Conservation (phyloP, 768 basidiomycete species). For the Trametes punicea region DNA sequence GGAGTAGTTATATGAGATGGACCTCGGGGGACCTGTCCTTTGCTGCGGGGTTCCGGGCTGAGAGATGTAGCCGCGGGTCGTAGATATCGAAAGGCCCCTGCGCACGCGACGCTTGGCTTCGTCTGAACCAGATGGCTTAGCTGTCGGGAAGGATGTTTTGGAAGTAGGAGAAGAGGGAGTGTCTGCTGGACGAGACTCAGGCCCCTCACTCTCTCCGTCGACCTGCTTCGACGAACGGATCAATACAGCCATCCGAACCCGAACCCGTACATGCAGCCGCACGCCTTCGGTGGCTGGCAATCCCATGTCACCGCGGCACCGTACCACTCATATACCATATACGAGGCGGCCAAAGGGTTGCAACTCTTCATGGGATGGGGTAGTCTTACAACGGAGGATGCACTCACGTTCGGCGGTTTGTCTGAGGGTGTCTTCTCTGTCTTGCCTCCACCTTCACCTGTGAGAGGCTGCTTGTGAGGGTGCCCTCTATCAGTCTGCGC, state of each 20-base stretch:
- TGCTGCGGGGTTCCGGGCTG: conserved; percentile 48
- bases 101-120: conserved; percentile 3
- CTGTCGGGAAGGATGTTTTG: not conserved
- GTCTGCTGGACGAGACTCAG: not conserved
- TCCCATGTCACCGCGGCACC: too few relatives aligned
- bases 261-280: too few relatives aligned
- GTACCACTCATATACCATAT: too few relatives aligned
- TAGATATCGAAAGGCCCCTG: conserved; percentile 14
- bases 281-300: too few relatives aligned
- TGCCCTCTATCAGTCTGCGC: not conserved
- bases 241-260: too few relatives aligned
- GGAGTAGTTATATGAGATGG: conserved; percentile 63
- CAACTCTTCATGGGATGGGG: too few relatives aligned
- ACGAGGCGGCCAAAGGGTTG: too few relatives aligned
- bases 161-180: not conserved
- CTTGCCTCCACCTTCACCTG: not conserved
- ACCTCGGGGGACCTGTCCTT: conserved; percentile 72
- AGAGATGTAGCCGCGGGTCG: not conserved
- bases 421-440: not conserved
- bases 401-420: conserved; percentile 2
- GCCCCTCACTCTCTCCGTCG: not conserved
- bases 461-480: not conserved
- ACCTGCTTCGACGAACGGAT: too few relatives aligned
- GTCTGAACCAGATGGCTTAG: not conserved
- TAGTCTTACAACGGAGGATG: too few relatives aligned